Base-by-base conservation (phyloP, 1,284 basidiomycete species). In the Fomes fomentarius region DNA sequence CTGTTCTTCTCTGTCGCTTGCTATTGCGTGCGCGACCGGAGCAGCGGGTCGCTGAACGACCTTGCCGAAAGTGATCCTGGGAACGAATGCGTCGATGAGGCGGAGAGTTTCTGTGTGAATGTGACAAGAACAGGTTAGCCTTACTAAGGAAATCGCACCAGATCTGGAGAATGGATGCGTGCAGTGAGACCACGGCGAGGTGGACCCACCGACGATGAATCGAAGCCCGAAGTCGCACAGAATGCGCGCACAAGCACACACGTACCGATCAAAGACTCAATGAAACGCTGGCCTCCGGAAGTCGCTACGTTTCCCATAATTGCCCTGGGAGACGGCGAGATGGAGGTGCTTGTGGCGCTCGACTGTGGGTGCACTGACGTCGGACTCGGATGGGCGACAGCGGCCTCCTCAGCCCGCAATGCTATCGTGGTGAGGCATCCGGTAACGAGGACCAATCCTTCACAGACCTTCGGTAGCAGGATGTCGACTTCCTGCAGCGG, bases 1-100 rank as follows among this genome's bases (percentile, higher is more conserved):
- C 15, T 42, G 40, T 17, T 24, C 41, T 17, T 24, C 40, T 21
- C n/a, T n/a, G n/a, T n/a, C n/a, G n/a, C n/a, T n/a, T n/a, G n/a
- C n/a, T n/a, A n/a, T n/a, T n/a, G n/a, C n/a, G n/a, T 44, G 38
- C 34, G 25, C 33, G 28, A 30, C 42, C 38, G 57, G 56, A 15
- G 54, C 40, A 8, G 41, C 28, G 12, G 70, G 63, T 26, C 68
- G 54, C 39, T 58, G 46, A 14, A 85, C 79, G 1, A 78, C 75
- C 67, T 81, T 85, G 48, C 85, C 89, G 69, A 86, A 86, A 66
- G 83, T 86, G 58, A 94, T 87, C 8, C 91, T 83, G 4, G 93
- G 93, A 30, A 94, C 78, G 66, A 94, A 90, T 15, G 71, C 56
- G 67, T 94, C 85, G 12, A 94, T 74, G 19, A 85, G 73, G 4